A percentile compares a stretch with the other conserved stretches of the same genome.
Conservation (phyloP, 1,139 yeast species). For the Blastobotrys arbuscula region DNA sequence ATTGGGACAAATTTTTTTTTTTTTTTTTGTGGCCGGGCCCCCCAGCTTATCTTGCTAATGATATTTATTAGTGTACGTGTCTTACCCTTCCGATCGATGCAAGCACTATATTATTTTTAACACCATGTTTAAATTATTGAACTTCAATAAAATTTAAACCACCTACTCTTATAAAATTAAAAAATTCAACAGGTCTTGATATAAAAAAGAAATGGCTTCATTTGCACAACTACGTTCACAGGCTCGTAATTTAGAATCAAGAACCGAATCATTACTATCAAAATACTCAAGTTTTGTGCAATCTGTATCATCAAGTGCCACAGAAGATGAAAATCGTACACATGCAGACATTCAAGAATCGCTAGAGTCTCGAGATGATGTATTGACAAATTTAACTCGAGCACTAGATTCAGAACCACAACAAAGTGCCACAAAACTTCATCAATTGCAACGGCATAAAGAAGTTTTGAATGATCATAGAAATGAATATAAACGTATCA, state of each 20-base stretch:
- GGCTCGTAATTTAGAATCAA: slow-evolving; percentile 51
- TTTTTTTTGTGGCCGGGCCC: too few relatives aligned
- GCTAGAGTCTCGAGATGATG: slow-evolving; percentile 40
- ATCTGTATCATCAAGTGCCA: slow-evolving; percentile 43
- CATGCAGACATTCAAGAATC: slow-evolving; percentile 41
- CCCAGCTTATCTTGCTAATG: too few relatives aligned
- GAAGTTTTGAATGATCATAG: slow-evolving; percentile 71
- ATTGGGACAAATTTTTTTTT: neutral
- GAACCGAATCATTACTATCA: slow-evolving; percentile 46
- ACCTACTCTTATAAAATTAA: too few relatives aligned
- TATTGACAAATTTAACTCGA: slow-evolving; percentile 37
- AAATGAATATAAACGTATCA: slow-evolving; percentile 55
- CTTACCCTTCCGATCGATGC: too few relatives aligned
- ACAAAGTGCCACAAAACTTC: slow-evolving; percentile 67
- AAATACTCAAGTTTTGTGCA: slow-evolving; percentile 51
- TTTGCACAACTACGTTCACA: slow-evolving; percentile 47
- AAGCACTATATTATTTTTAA: too few relatives aligned
- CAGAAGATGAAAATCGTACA: slow-evolving; percentile 43
- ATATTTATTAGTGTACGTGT: too few relatives aligned
- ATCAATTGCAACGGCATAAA: slow-evolving; percentile 77
- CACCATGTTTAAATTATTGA: too few relatives aligned
- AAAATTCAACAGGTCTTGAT: too few relatives aligned
- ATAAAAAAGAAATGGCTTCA: neutral
- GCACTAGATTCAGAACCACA: slow-evolving; percentile 53
- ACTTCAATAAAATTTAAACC: too few relatives aligned